phyloP scores from a whole-genome alignment of 768 basidiomycete genomes.

The Xerocomellus chrysenteron region DNA sequence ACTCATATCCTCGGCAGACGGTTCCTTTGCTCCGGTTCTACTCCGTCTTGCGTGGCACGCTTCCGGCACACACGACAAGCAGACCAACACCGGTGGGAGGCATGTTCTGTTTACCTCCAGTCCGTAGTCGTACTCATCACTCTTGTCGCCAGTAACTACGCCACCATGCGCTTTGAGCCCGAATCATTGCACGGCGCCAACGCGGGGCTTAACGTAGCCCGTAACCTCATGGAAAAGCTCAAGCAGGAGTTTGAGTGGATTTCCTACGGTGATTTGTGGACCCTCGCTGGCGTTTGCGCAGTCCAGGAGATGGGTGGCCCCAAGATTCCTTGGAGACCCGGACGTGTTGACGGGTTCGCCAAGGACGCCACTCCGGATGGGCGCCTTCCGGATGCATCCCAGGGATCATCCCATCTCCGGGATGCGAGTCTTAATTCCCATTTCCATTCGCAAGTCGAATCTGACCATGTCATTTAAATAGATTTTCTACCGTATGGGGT shows the following conservation, averaged over 20 bases:
- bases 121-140: constrained; percentile 1
- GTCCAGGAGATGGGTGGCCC: constrained; percentile 94
- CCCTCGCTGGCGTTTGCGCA: constrained; percentile 89
- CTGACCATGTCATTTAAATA: constrained; percentile 9
- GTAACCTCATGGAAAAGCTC: constrained; percentile 79
- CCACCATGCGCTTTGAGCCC: constrained; percentile 96
- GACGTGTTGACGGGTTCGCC: constrained; percentile 84
- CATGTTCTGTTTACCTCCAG: constrained; percentile 24
- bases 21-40: constrained; percentile 84
- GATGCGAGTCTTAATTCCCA: constrained; percentile 43
- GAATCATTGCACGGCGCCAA: constrained; percentile 85
- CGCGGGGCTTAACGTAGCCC: constrained; percentile 77
- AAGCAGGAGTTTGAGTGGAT: constrained; percentile 93
- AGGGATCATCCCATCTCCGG: constrained; percentile 84
- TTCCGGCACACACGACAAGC: constrained; percentile 91
- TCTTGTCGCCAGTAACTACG: constrained; percentile 73
- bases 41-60: constrained; percentile 93
- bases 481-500: constrained; percentile 81
- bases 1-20: constrained; percentile 49
- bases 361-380: constrained; percentile 80
- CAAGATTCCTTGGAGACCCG: constrained; percentile 90
- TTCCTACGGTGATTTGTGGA: constrained; percentile 96
- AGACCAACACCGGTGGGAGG: constrained; percentile 77
- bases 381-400: constrained; percentile 83
- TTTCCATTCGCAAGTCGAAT: neutral